Evolutionary conservation across 306 rosid genomes (phyloP).

Genomic region (Urtica urens): DNA sequence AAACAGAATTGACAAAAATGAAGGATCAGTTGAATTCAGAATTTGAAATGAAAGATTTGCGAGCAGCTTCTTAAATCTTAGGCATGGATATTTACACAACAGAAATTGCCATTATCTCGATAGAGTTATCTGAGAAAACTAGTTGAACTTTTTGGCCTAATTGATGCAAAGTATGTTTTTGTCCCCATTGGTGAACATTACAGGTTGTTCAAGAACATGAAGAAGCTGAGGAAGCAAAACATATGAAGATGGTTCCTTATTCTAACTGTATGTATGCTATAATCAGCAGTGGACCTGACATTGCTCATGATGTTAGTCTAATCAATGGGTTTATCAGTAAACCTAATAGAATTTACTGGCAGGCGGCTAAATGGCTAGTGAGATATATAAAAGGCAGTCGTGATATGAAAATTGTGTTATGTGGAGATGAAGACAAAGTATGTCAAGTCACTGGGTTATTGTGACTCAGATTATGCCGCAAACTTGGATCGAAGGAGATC

Average conservation of each 20-base stretch:
- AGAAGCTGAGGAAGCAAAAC: background rate
- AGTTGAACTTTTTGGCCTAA: background rate
- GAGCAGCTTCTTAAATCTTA: background rate
- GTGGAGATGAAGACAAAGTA: background rate
- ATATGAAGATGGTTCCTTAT: background rate
- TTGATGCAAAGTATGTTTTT: background rate
- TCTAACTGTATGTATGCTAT: background rate
- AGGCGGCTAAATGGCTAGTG: background rate
- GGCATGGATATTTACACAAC: background rate
- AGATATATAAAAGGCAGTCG: background rate
- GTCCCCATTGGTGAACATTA: background rate
- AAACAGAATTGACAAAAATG: background rate
- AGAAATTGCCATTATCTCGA: background rate
- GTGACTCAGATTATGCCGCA: background rate
- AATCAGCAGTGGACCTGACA: background rate
- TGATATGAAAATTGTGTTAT: background rate
- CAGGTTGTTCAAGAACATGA: background rate
- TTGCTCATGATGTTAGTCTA: background rate
- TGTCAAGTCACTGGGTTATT: background rate
- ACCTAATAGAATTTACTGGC: background rate
- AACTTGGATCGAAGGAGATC: background rate
- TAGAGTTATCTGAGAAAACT: background rate
- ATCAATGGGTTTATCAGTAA: background rate
- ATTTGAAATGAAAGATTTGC: background rate
- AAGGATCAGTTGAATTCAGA: background rate